phyloP scores from a whole-genome alignment of 2,329 filamentous ascomycete genomes.

The Rutstroemia sp. region DNA sequence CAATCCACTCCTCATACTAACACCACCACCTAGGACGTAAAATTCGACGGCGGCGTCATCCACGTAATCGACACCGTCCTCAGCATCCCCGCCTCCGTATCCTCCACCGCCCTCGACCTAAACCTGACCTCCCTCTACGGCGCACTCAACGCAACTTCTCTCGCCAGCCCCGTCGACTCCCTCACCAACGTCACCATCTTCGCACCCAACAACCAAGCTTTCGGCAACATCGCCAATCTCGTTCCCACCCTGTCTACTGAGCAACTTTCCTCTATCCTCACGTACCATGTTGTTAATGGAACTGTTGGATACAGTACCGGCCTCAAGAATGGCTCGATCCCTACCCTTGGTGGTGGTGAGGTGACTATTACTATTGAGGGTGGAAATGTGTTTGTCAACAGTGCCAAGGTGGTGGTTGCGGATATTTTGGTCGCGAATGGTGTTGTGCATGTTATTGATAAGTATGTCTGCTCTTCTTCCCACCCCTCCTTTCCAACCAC shows the following conservation, averaged over 20 bases:
- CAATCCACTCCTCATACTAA: background rate
- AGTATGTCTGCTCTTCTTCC: background rate
- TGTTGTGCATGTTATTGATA: slow-evolving; percentile 51
- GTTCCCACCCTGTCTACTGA: slow-evolving; percentile 20
- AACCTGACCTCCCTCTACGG: slow-evolving; percentile 12
- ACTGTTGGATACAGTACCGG: slow-evolving; percentile 44
- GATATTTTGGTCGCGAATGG: slow-evolving; percentile 48
- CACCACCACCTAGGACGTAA: slow-evolving; percentile 35
- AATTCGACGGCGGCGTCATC: slow-evolving; percentile 47
- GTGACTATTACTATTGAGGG: slow-evolving; percentile 38
- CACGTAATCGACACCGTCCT: slow-evolving; percentile 45
- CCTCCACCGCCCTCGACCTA: slow-evolving; percentile 14
- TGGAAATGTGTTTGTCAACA: slow-evolving; percentile 40
- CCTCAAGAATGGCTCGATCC: slow-evolving; percentile 34
- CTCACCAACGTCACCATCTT: slow-evolving; percentile 20
- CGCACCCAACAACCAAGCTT: slow-evolving; percentile 18
- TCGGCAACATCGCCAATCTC: slow-evolving; percentile 11
- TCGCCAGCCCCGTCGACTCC: slow-evolving; percentile 11
- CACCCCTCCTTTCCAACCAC: background rate
- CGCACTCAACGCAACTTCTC: slow-evolving; percentile 4
- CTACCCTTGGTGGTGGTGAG: slow-evolving; percentile 40
- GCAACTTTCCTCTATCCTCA: slow-evolving; percentile 45
- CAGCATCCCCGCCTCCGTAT: slow-evolving; percentile 32
- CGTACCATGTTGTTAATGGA: slow-evolving; percentile 56
- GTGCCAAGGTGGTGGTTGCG: slow-evolving; percentile 41